Conservation (phyloP, 352 stramenopile genomes). For the Pythium aquatile region DNA sequence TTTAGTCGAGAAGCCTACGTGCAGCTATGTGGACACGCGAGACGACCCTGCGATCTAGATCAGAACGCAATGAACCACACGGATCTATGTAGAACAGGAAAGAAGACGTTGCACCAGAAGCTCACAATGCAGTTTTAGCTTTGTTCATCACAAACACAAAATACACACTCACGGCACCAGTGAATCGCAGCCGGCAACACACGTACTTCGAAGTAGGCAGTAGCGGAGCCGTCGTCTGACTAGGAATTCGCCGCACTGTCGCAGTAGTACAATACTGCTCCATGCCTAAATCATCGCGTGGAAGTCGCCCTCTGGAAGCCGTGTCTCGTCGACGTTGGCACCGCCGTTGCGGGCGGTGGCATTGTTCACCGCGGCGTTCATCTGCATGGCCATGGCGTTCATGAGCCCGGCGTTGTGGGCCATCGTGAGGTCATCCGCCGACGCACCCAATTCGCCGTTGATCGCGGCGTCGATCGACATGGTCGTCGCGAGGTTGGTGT, state of each 20-base stretch:
- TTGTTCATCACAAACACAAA: too few species aligned
- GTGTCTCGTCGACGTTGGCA: conserved; percentile 1
- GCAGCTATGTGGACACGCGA: too few species aligned
- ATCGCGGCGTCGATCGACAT: conserved; percentile 22
- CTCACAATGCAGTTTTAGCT: too few species aligned
- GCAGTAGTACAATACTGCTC: background rate
- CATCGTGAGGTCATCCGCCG: conserved; percentile 16
- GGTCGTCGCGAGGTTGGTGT: conserved; percentile 21
- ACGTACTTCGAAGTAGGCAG: too few species aligned
- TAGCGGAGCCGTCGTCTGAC: too few species aligned
- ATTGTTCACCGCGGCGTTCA: conserved; percentile 4
- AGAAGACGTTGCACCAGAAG: too few species aligned
- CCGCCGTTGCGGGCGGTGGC: background rate
- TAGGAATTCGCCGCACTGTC: background rate
- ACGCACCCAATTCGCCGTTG: conserved; percentile 6
- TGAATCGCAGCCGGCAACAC: too few species aligned
- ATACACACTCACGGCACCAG: too few species aligned
- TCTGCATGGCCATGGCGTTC: conserved; percentile 26
- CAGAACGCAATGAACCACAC: too few species aligned
- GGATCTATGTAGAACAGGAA: too few species aligned
- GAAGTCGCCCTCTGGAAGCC: conserved; percentile 20
- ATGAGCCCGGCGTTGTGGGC: conserved; percentile 22
- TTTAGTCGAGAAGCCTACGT: too few species aligned
- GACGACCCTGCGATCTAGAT: too few species aligned
- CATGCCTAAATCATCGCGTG: conserved; percentile 21